Evolutionary conservation across 2,329 filamentous ascomycete species (phyloP).

Genomic region (Aphanocladium album): DNA sequence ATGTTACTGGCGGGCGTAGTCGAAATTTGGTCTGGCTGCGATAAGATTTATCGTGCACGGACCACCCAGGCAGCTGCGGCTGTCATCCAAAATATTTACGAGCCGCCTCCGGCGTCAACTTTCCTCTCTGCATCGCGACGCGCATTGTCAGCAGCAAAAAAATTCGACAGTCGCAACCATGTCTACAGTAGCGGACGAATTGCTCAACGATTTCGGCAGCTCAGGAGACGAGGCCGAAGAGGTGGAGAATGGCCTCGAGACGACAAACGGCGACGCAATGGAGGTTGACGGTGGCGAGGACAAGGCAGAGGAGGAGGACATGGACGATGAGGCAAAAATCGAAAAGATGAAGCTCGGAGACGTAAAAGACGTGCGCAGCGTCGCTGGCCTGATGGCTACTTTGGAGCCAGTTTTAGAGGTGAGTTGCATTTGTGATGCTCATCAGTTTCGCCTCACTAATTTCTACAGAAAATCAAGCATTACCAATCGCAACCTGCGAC

Average conservation of each 20-base stretch:
- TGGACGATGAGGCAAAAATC: constrained; percentile 63
- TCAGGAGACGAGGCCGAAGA: constrained; percentile 72
- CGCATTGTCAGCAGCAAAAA: background rate
- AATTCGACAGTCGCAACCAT: constrained; percentile 40
- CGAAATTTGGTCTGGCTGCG: constrained; percentile 9
- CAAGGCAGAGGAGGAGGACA: constrained; percentile 48
- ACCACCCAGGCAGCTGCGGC: constrained; percentile 9
- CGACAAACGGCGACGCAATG: constrained; percentile 41
- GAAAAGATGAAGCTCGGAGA: constrained; percentile 75
- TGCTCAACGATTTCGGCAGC: constrained; percentile 65
- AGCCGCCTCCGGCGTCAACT: background rate
- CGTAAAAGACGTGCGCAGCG: constrained; percentile 73
- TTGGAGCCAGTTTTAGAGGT: constrained; percentile 79
- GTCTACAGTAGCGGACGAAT: constrained; percentile 88
- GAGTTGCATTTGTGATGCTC: constrained; percentile 56
- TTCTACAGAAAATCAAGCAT: constrained; percentile 68
- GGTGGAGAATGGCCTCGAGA: constrained; percentile 44
- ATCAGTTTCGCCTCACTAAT: constrained; percentile 49
- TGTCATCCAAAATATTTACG: constrained; percentile 11
- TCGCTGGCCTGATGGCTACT: constrained; percentile 75
- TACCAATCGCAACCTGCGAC: constrained; percentile 66
- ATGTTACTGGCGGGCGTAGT: background rate
- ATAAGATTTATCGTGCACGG: constrained; percentile 13
- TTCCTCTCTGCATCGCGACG: background rate
- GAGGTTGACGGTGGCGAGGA: constrained; percentile 48